phyloP scores from a whole-genome alignment of 73 alveolate genomes.

The Blepharisma japonicum region DNA sequence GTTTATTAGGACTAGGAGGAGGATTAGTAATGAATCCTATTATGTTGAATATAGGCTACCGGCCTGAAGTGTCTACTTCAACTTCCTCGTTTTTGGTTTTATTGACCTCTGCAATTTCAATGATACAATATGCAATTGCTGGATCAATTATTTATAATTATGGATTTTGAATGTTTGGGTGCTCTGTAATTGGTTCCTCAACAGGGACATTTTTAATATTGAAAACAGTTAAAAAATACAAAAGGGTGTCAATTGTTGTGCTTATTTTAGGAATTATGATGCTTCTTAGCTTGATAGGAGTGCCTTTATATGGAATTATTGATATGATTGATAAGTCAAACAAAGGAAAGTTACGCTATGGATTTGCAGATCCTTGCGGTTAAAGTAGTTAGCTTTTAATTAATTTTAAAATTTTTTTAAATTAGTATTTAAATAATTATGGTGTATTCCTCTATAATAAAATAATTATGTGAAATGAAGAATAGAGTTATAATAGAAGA shows the following conservation, averaged over 20 bases:
- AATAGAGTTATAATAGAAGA: no score
- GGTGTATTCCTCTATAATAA: no score
- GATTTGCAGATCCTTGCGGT: no score
- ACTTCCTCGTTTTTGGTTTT: neutral
- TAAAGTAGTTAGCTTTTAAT: no score
- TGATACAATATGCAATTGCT: conserved; percentile 20
- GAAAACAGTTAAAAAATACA: neutral
- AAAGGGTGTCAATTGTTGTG: conserved; percentile 24
- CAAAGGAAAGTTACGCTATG: no score
- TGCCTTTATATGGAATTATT: conserved; percentile 12
- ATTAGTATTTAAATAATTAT: no score
- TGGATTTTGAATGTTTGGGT: conserved; percentile 18
- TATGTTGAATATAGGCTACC: neutral
- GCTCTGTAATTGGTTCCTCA: neutral
- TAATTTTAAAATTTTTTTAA: no score
- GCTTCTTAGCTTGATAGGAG: conserved; percentile 1
- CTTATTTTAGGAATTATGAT: neutral
- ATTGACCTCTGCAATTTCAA: conserved; percentile 2
- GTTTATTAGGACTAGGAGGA: conserved; percentile 20
- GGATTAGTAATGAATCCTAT: conserved; percentile 3
- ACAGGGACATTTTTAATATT: neutral
- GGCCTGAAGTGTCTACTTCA: conserved; percentile 19
- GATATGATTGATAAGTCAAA: neutral
- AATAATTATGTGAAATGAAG: no score
- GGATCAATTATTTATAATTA: neutral